Evolutionary conservation across 139 green algal genomes (phyloP).

Genomic region (Chlorella sp.): DNA sequence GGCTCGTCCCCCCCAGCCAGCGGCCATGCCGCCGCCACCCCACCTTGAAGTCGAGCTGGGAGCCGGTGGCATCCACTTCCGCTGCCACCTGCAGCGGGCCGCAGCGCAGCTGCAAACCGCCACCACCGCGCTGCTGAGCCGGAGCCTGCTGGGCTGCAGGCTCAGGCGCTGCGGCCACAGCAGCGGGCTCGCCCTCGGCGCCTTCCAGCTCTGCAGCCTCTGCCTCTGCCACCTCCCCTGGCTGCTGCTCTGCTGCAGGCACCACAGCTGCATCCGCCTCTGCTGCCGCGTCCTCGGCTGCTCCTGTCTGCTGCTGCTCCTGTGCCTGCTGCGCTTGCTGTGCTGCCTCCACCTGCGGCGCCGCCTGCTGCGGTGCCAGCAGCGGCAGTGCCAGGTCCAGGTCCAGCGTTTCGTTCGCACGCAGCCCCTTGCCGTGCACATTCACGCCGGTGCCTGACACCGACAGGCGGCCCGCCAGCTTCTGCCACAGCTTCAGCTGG

Average conservation of each 20-base stretch:
- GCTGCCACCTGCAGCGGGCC: constrained; percentile 51
- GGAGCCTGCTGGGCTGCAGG: neutral
- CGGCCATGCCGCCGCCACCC: neutral
- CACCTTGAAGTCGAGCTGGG: constrained; percentile 40
- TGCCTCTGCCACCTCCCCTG: neutral
- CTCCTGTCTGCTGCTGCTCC: neutral
- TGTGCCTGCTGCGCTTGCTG: neutral
- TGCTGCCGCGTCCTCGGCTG: no score
- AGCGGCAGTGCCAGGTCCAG: constrained; percentile 70
- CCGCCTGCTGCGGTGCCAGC: constrained; percentile 8
- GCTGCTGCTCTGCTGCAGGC: neutral
- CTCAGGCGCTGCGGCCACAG: constrained; percentile 3
- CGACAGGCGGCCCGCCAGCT: constrained; percentile 53
- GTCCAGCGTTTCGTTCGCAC: constrained; percentile 71
- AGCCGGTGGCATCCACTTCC: constrained; percentile 34
- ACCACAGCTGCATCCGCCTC: neutral
- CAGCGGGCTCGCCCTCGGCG: neutral
- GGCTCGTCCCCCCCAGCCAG: no score
- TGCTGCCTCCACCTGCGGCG: neutral
- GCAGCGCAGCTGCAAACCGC: constrained; percentile 59
- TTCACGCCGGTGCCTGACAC: constrained; percentile 37
- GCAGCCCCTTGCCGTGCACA: constrained; percentile 49
- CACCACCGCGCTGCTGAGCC: constrained; percentile 11
- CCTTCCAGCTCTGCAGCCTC: neutral
- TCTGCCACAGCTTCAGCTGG: constrained; percentile 66